These are phyloP conservation scores for Boletus coccyginus DNA, from an alignment of 768 basidiomycete species.

Conservation along the genomic window DNA sequence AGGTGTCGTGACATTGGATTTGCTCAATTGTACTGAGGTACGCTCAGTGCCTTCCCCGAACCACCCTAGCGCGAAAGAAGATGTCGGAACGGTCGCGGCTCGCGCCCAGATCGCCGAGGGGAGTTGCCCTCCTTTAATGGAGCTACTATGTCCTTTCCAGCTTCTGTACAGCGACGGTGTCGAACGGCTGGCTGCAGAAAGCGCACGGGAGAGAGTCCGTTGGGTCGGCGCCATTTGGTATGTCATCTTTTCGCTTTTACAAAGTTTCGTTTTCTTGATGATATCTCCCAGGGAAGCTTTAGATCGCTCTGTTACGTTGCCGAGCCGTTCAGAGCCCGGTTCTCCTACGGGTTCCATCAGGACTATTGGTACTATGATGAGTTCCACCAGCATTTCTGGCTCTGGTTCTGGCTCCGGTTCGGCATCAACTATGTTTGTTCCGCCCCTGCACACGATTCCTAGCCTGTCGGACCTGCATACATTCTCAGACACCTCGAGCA, in stretches of 20 bases:
- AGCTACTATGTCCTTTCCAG: constrained; percentile 86
- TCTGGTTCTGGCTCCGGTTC: constrained; percentile 48
- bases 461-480: constrained; percentile 65
- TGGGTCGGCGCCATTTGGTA: constrained; percentile 94
- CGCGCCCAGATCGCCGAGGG: constrained; percentile 49
- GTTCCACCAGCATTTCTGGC: constrained; percentile 37
- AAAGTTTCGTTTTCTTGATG: neutral
- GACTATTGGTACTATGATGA: constrained; percentile 59
- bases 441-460: constrained; percentile 66
- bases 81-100: constrained; percentile 85
- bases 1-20: constrained; percentile 82
- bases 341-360: constrained; percentile 61
- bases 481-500: constrained; percentile 41
- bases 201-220: constrained; percentile 77
- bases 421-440: constrained; percentile 73
- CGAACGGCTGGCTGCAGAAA: constrained; percentile 87
- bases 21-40: constrained; percentile 84
- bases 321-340: constrained; percentile 40
- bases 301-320: constrained; percentile 56
- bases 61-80: constrained; percentile 78
- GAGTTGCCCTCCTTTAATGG: constrained; percentile 50
- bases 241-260: constrained; percentile 18
- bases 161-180: constrained; percentile 88
- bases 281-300: constrained; percentile 65
- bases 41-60: constrained; percentile 78